Evolutionary conservation across 2,329 filamentous ascomycete species (phyloP), one percentile per base, ranked within the genome.

Genomic region (Macrophomina tecta): DNA sequence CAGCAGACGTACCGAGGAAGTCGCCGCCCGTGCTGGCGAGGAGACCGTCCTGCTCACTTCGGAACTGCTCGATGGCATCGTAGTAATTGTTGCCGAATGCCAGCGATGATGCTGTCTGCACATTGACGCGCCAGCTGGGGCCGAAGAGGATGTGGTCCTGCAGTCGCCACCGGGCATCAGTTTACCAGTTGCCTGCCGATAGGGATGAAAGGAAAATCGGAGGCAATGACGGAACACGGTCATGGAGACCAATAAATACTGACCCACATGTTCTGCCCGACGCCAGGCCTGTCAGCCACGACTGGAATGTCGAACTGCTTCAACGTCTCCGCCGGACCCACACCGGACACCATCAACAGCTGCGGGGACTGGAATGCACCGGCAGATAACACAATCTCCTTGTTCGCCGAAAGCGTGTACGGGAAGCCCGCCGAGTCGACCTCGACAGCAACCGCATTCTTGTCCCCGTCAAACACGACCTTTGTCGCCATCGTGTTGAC

Each of bases 361-460:
- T 23, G 23, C 23, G 23, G 23, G 23, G 23, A 23, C 23, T 23
- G 23, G 67, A 81, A 81, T 1, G 85, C 83, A 6, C 81, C 81
- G 0, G 79, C 80, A 0, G 80, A 80, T 0, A 83, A 65, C 30
- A 84, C 80, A 23, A 83, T 77, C 69, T 83, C 81, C 48, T 79
- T 77, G 12, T 71, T 75, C 2, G 78, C 78, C 0, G 45, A 68
- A 3, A 75, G 63, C 16, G 49, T 69, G 11, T 69, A 73, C 2
- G 32, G 23, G 8, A 45, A 14, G 0, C 69, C 68, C 6, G 49
- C 74, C 40, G 81, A 76, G 18, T 66, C 46, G 5, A 73, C 64
- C 5, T 40, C 38, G 8, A 74, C 73, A 18, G 71, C 73, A 9
- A 64, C 73, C 4, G 73, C 73, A 2, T 6, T 12, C 23, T 73